Percentiles rank a stretch among this genome's conserved stretches.
These are phyloP conservation scores for Eucalyptus sp. DNA, from an alignment of 345 rosid genomes.

Conservation along the genomic window DNA sequence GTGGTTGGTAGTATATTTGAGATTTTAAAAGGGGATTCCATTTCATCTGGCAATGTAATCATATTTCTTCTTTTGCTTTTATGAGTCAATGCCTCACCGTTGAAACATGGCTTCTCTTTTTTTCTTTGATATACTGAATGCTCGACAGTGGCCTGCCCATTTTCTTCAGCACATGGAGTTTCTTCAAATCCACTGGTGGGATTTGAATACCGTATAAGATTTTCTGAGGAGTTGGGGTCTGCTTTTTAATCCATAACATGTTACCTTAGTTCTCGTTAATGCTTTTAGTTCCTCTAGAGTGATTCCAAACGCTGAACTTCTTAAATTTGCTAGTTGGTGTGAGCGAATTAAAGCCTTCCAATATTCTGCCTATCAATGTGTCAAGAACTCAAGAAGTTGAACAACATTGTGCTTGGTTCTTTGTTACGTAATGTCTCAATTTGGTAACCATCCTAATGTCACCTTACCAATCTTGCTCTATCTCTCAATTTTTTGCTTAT, in stretches of 20 bases:
- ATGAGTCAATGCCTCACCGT: background rate
- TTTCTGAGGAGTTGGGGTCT: background rate
- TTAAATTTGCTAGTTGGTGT: background rate
- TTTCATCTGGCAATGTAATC: background rate
- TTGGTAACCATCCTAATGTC: background rate
- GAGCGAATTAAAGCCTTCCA: background rate
- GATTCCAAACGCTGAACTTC: background rate
- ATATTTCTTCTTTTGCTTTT: background rate
- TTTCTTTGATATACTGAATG: background rate
- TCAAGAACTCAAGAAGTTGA: background rate
- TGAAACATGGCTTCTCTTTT: background rate
- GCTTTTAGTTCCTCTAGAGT: background rate
- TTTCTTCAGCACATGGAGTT: background rate
- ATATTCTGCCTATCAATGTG: background rate
- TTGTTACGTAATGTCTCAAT: background rate
- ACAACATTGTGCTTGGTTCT: background rate
- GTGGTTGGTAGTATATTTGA: background rate
- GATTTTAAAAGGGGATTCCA: background rate
- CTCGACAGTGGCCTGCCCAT: background rate
- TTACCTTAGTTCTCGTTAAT: background rate
- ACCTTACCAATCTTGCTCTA: background rate
- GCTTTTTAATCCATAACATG: background rate
- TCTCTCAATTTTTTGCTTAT: background rate
- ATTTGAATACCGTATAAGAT: background rate
- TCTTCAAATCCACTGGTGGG: background rate